Base-by-base conservation (phyloP, 1,284 basidiomycete species). In the Marasmius tenuissimus region DNA sequence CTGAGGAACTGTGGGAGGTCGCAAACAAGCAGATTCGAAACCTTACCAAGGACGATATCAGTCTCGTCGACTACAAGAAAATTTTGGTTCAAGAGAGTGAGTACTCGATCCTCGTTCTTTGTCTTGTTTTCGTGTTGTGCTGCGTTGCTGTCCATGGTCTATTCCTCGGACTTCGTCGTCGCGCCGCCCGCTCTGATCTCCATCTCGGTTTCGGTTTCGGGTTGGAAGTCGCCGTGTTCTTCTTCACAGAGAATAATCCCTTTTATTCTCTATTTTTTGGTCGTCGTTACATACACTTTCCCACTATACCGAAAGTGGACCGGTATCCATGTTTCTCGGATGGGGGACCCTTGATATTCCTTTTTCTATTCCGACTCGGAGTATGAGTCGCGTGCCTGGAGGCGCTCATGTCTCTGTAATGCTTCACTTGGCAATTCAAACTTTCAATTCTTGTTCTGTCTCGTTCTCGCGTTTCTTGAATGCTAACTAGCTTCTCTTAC, bases 1-100 rank as follows among this genome's bases (percentile, higher is more conserved):
- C 94, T 59, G 91, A 98, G 74, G 96, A 98, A 75, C 87, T 99
- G 11, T 99, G 97, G 97, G 97, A 99, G 78, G 97, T 99, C 63
- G 95, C 95, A 75, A 86, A 96, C 76, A 90, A 91, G 77, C 94
- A 93, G 75, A 96, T 99, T 75, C 86, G 87, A 76, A 98, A 98
- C 80, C 78, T 99, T 66, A 93, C 94, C 35, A 96, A 85, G 82
- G 81, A 88, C 70, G 95, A 94, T 68, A 92, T 97, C 72, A 88
- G 86, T 58, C 96, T 97, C 74, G 80, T 93, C 49, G 92, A 95
- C 74, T 97, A 97, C 83, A 97, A 97, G 85, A 89, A 85, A 76
- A 85, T 86, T 65, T 82, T 94, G 51, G 78, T 89, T 58, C 85
- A 82, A 74, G 81, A 90, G 72, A 91, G 87, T 87, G 73, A 54